Evolutionary conservation across 1,139 yeast genomes (phyloP).

Genomic region (Schwanniomyces etchellsii): DNA sequence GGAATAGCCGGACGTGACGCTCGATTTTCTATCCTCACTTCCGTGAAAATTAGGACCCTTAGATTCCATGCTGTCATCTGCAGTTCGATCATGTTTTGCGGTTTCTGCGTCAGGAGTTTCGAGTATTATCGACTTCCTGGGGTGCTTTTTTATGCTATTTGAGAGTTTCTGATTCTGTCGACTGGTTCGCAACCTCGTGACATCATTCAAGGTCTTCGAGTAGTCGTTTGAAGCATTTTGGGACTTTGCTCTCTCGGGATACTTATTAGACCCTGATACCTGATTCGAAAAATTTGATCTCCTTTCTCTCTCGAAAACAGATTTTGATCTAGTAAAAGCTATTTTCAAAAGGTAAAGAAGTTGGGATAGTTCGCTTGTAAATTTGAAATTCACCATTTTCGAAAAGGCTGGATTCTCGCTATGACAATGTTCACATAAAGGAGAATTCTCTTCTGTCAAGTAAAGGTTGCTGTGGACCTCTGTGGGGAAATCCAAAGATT

Average conservation of each 20-base stretch:
- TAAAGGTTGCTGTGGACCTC: slow-evolving; percentile 24
- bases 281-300: slow-evolving; percentile 8
- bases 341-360: slow-evolving; percentile 73
- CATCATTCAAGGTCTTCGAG: slow-evolving; percentile 69
- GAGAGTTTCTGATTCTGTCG: slow-evolving; percentile 65
- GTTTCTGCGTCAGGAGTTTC: slow-evolving; percentile 54
- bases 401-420: slow-evolving; percentile 25
- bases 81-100: slow-evolving; percentile 18
- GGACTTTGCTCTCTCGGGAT: slow-evolving; percentile 3
- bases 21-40: slow-evolving; percentile 7
- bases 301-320: slow-evolving; percentile 45
- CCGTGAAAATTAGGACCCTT: slow-evolving; percentile 8
- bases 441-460: slow-evolving; percentile 17
- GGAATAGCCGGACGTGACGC: slow-evolving; percentile 17
- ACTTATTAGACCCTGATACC: slow-evolving; percentile 1
- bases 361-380: slow-evolving; percentile 68
- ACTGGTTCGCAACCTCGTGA: slow-evolving; percentile 69
- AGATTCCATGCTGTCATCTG: slow-evolving; percentile 10
- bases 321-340: slow-evolving; percentile 74
- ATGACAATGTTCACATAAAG: slow-evolving; percentile 54
- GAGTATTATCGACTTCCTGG: slow-evolving; percentile 38
- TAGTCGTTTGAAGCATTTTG: slow-evolving; percentile 33
- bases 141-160: slow-evolving; percentile 46
- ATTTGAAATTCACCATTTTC: slow-evolving; percentile 36
- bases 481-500: slow-evolving; percentile 21